Conservation (phyloP, 306 rosid species). For the Ceratonia siliqua region DNA sequence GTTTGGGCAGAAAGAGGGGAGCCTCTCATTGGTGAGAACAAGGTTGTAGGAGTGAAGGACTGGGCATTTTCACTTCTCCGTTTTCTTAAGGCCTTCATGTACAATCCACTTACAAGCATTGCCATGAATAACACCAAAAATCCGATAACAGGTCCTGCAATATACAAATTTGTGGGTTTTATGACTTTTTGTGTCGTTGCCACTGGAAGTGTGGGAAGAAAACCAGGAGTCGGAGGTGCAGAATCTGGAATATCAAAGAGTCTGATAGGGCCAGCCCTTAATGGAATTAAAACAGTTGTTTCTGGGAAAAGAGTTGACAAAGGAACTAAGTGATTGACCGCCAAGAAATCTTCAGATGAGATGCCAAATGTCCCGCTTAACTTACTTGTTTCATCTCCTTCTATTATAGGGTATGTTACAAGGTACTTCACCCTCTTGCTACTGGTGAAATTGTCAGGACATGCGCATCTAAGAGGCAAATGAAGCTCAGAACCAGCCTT, state of each 20-base stretch:
- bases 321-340: slow-evolving; percentile 33
- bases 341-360: slow-evolving; percentile 42
- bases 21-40: slow-evolving; percentile 41
- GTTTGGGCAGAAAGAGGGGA: slow-evolving; percentile 27
- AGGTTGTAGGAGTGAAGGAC: slow-evolving; percentile 39
- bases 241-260: slow-evolving; percentile 42
- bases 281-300: slow-evolving; percentile 56
- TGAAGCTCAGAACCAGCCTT: slow-evolving; percentile 42
- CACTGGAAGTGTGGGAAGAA: slow-evolving; percentile 51
- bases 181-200: neutral
- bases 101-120: slow-evolving; percentile 49
- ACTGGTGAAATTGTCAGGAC: slow-evolving; percentile 43
- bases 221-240: slow-evolving; percentile 56
- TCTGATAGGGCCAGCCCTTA: slow-evolving; percentile 27
- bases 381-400: slow-evolving; percentile 26
- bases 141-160: slow-evolving; percentile 53
- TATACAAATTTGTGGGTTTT: slow-evolving; percentile 35
- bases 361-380: slow-evolving; percentile 46
- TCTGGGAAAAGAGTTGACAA: slow-evolving; percentile 39
- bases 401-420: slow-evolving; percentile 61
- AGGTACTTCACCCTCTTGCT: slow-evolving; percentile 44
- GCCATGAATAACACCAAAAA: slow-evolving; percentile 37
- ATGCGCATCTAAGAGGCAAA: slow-evolving; percentile 62
- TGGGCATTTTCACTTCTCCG: slow-evolving; percentile 38
- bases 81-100: slow-evolving; percentile 41